A percentile compares a stretch with the other conserved stretches of the same genome.
These are phyloP conservation scores for Pyrenula massariospora DNA, from an alignment of 495 filamentous ascomycete genomes.

Conservation along the genomic window DNA sequence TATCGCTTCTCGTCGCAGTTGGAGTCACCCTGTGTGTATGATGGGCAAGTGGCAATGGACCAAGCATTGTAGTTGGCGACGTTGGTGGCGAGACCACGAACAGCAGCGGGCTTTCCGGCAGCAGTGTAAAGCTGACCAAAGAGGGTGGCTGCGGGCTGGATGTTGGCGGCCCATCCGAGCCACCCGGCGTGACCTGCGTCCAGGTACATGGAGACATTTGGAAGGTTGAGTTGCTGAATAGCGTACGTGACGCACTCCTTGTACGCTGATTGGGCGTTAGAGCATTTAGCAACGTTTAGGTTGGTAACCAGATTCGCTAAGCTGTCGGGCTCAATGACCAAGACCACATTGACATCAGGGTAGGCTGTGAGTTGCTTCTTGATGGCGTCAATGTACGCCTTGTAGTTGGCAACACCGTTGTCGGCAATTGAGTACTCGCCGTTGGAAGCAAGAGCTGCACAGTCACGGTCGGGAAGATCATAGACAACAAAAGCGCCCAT, in stretches of 20 bases:
- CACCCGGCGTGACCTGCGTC: constrained; percentile 63
- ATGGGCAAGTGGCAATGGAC: constrained; percentile 27
- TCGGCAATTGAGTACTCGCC: constrained; percentile 59
- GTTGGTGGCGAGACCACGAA: constrained; percentile 69
- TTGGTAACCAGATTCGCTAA: constrained; percentile 77
- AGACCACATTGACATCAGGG: constrained; percentile 19
- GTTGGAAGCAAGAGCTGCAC: constrained; percentile 65
- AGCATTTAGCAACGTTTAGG: constrained; percentile 47
- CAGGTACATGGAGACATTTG: constrained; percentile 74
- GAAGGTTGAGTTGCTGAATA: constrained; percentile 55
- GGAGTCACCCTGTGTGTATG: constrained; percentile 27
- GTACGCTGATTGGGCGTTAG: constrained; percentile 50
- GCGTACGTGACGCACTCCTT: constrained; percentile 62
- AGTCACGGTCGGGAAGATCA: constrained; percentile 68
- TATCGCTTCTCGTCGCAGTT: constrained; percentile 64
- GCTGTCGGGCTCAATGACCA: constrained; percentile 67
- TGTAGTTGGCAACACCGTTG: constrained; percentile 47
- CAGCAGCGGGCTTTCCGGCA: constrained; percentile 49
- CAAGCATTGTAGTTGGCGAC: constrained; percentile 69
- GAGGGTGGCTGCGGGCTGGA: constrained; percentile 56
- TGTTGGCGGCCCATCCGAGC: constrained; percentile 75
- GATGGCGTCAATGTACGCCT: constrained; percentile 58
- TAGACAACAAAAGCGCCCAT: constrained; percentile 57
- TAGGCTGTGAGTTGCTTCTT: constrained; percentile 13
- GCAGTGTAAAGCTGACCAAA: constrained; percentile 55